phyloP scores from a whole-genome alignment of 1,284 basidiomycete genomes.

The Rhodotorula sp. region DNA sequence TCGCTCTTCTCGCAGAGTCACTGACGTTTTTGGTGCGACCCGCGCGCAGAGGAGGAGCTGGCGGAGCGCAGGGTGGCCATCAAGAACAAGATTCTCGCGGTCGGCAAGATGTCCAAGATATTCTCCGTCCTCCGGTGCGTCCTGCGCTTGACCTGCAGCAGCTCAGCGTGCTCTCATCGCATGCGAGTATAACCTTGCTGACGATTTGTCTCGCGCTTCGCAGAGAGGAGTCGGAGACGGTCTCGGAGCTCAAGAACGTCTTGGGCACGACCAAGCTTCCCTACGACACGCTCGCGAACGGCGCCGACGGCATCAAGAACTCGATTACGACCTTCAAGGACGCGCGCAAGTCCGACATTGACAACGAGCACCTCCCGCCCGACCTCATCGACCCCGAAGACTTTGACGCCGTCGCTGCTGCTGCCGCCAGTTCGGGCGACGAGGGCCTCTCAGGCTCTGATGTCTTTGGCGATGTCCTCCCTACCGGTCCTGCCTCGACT shows the following conservation, averaged over 20 bases:
- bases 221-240: constrained; percentile 95
- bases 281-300: constrained; percentile 80
- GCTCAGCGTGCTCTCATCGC: constrained; percentile 1
- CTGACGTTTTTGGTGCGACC: background rate
- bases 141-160: background rate
- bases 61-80: constrained; percentile 76
- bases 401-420: constrained; percentile 53
- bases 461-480: constrained; percentile 42
- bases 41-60: constrained; percentile 55
- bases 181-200: background rate
- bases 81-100: constrained; percentile 98
- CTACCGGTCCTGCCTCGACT: constrained; percentile 15
- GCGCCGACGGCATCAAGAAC: constrained; percentile 93
- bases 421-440: constrained; percentile 2
- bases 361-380: constrained; percentile 94
- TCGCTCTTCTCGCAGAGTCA: background rate
- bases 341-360: constrained; percentile 96
- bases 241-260: constrained; percentile 93
- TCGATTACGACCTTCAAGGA: constrained; percentile 92
- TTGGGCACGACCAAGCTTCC: constrained; percentile 75
- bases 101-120: constrained; percentile 92
- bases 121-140: constrained; percentile 89
- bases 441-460: constrained; percentile 44
- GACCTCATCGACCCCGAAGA: constrained; percentile 87
- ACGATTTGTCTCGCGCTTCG: background rate